Percentiles rank a stretch among this genome's conserved stretches.
Conservation (phyloP, 176 grass and related monocot species). For the Stipa capillata region DNA sequence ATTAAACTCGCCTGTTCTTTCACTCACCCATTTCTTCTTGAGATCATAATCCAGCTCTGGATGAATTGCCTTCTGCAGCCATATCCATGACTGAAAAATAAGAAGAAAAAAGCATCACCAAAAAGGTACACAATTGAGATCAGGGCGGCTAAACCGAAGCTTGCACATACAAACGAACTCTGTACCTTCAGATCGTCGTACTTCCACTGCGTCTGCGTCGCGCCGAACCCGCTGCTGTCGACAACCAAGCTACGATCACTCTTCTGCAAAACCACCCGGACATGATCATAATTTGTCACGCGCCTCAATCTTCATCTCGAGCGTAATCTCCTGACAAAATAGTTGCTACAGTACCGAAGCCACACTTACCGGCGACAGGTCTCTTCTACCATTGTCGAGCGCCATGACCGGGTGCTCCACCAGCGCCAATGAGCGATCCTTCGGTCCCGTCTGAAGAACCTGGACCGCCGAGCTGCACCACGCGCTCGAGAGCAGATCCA, state of each 20-base stretch:
- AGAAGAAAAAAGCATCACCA: neutral
- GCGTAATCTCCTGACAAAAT: neutral
- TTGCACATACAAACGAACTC: neutral
- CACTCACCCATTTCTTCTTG: constrained; percentile 94
- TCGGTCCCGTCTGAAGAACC: constrained; percentile 43
- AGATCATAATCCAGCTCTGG: constrained; percentile 91
- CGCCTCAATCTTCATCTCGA: constrained; percentile 4
- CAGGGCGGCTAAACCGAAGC: neutral
- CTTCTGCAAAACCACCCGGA: constrained; percentile 36
- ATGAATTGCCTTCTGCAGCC: constrained; percentile 98
- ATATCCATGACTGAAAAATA: constrained; percentile 81
- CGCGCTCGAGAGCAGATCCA: constrained; percentile 56
- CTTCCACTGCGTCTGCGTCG: constrained; percentile 53
- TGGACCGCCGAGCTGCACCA: constrained; percentile 91
- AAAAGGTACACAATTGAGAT: neutral
- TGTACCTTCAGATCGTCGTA: constrained; percentile 85
- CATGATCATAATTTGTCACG: neutral
- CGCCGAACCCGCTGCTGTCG: constrained; percentile 37
- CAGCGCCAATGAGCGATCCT: constrained; percentile 51
- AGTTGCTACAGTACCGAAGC: constrained; percentile 11
- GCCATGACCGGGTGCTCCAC: constrained; percentile 59
- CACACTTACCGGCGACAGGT: constrained; percentile 41
- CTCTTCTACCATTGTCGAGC: constrained; percentile 7
- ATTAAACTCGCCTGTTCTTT: constrained; percentile 3
- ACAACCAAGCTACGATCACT: constrained; percentile 44